phyloP scores from a whole-genome alignment of 2,329 filamentous ascomycete genomes.

The Arthrocladium fulminans region DNA sequence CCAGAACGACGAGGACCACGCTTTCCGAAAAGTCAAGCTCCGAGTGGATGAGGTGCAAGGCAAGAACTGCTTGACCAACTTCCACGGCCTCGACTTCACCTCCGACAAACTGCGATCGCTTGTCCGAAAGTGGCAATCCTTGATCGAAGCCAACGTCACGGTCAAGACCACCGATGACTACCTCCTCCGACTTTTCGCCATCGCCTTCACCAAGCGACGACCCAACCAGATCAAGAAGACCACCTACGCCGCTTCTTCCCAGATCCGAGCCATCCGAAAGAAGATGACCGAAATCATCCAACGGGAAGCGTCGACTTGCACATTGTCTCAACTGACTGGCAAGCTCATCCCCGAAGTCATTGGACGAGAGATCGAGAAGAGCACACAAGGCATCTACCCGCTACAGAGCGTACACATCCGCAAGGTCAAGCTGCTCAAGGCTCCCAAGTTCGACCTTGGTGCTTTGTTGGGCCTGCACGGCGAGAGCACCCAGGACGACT shows the following conservation, averaged over 20 bases:
- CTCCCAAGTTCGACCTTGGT: constrained; percentile 98
- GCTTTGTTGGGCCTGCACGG: constrained; percentile 93
- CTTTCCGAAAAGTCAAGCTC: constrained; percentile 99
- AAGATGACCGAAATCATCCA: constrained; percentile 99
- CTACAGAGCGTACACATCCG: constrained; percentile 99
- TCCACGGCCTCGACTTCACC: constrained; percentile 99
- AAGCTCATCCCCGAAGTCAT: constrained; percentile 99
- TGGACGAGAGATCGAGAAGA: constrained; percentile 99
- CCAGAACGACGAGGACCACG: constrained; percentile 99
- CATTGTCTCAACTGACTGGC: constrained; percentile 88
- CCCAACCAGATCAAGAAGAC: constrained; percentile 99
- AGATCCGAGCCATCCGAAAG: constrained; percentile 96
- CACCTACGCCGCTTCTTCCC: constrained; percentile 92
- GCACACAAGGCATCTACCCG: constrained; percentile 98
- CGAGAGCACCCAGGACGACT: constrained; percentile 91
- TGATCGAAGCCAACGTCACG: constrained; percentile 99
- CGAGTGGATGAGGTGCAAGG: constrained; percentile 97
- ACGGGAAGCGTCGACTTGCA: constrained; percentile 89
- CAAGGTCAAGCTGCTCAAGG: constrained; percentile 99
- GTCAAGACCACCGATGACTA: constrained; percentile 99
- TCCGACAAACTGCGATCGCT: constrained; percentile 99
- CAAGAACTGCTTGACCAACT: constrained; percentile 99
- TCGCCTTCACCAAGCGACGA: constrained; percentile 98
- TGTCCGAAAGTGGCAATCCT: constrained; percentile 98
- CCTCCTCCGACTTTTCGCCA: constrained; percentile 96